Evolutionary conservation across 768 basidiomycete species (phyloP).

Genomic region (Obba rivulosa): DNA sequence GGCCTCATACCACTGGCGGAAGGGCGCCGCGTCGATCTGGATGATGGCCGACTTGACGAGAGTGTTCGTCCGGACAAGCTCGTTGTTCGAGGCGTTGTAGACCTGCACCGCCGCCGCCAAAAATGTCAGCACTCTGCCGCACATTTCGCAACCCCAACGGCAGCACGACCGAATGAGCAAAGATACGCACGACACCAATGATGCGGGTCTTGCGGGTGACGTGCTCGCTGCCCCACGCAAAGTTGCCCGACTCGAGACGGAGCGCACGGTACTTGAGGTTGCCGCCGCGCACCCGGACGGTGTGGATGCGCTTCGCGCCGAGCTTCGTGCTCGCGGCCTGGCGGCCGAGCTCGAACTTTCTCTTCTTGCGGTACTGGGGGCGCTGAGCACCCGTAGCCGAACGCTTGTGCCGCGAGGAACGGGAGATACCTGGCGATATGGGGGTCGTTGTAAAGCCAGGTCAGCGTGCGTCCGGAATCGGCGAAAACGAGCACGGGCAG

Average conservation of each 20-base stretch:
- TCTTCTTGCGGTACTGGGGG: constrained; percentile 98
- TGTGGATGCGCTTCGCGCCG: constrained; percentile 91
- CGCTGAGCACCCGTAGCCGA: constrained; percentile 89
- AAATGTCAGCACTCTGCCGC: neutral
- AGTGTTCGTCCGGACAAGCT: constrained; percentile 99
- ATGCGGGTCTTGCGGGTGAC: constrained; percentile 93
- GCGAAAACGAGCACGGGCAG: constrained; percentile 22
- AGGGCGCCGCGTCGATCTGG: constrained; percentile 96
- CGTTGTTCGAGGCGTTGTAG: constrained; percentile 99
- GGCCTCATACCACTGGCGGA: constrained; percentile 99
- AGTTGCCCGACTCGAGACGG: constrained; percentile 95
- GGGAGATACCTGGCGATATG: constrained; percentile 82
- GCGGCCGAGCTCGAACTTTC: constrained; percentile 99
- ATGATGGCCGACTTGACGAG: constrained; percentile 96
- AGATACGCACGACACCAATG: constrained; percentile 80
- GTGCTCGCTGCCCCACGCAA: constrained; percentile 97
- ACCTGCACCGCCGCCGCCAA: constrained; percentile 48
- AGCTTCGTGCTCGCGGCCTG: constrained; percentile 97
- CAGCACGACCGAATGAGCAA: neutral
- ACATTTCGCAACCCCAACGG: neutral
- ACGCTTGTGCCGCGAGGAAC: constrained; percentile 96
- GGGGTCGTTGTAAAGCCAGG: neutral
- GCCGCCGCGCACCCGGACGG: constrained; percentile 92
- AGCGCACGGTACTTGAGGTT: constrained; percentile 95
- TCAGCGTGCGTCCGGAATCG: neutral